phyloP scores from a whole-genome alignment of 805 yeast species.

The Candida cerambycidarum region DNA sequence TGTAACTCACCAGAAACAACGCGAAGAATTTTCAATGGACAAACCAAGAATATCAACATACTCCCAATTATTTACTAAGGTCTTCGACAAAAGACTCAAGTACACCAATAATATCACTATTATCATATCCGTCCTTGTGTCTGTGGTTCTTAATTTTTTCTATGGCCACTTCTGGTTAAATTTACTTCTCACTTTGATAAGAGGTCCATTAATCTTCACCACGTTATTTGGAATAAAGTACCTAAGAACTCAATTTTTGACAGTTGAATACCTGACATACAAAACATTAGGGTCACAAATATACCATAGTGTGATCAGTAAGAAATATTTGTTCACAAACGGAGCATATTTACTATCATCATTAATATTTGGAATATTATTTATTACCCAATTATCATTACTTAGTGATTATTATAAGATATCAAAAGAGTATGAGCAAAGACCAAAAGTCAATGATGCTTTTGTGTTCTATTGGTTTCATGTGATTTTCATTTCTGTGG shows the following conservation, averaged over 20 bases:
- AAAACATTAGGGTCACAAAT: slow-evolving; percentile 36
- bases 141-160: slow-evolving; percentile 28
- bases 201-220: slow-evolving; percentile 32
- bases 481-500: slow-evolving; percentile 36
- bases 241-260: slow-evolving; percentile 23
- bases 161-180: slow-evolving; percentile 33
- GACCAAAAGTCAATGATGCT: slow-evolving; percentile 40
- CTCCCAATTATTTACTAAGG: slow-evolving; percentile 26
- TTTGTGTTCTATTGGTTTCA: slow-evolving; percentile 53
- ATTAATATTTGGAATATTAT: slow-evolving; percentile 22
- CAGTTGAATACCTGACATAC: slow-evolving; percentile 31
- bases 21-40: slow-evolving; percentile 1
- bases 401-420: slow-evolving; percentile 28
- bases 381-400: slow-evolving; percentile 28
- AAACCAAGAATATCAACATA: slow-evolving; percentile 13
- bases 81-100: slow-evolving; percentile 33
- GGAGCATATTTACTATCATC: slow-evolving; percentile 25
- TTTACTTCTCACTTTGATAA: slow-evolving; percentile 22
- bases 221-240: slow-evolving; percentile 28
- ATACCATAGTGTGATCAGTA: slow-evolving; percentile 20
- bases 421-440: slow-evolving; percentile 39
- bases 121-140: slow-evolving; percentile 24
- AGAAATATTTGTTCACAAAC: slow-evolving; percentile 18
- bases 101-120: slow-evolving; percentile 33
- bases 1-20: too few relatives aligned